A percentile compares a stretch with the other conserved stretches of the same genome.
phyloP scores from a whole-genome alignment of 176 grass and related monocot species.

The Raddia distichophylla region DNA sequence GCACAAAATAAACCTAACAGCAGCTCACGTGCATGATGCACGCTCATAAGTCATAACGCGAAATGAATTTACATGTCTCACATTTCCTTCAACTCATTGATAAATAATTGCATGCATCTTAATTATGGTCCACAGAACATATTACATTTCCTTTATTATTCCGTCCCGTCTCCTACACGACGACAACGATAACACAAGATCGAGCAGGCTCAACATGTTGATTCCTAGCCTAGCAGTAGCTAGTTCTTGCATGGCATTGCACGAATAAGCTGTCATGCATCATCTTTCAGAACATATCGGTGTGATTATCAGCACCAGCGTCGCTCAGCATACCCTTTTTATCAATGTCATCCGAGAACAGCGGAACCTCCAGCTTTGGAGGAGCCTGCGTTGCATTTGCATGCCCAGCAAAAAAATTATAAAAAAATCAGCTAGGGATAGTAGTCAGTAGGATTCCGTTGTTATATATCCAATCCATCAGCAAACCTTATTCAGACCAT shows the following conservation, averaged over 20 bases:
- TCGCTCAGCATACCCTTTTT: not conserved
- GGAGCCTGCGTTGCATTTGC: constrained; percentile 26
- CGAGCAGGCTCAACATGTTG: not conserved
- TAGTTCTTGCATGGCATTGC: not conserved
- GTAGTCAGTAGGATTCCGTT: too few relatives aligned
- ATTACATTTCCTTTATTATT: not conserved
- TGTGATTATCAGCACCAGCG: constrained; percentile 14
- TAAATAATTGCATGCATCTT: too few relatives aligned
- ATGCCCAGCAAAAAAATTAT: not conserved
- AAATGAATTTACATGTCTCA: too few relatives aligned
- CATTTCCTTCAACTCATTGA: too few relatives aligned
- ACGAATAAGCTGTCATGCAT: too few relatives aligned
- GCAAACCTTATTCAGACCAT: too few relatives aligned
- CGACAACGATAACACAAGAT: not conserved
- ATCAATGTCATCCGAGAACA: constrained; percentile 30
- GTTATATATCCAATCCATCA: too few relatives aligned
- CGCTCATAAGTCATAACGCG: too few relatives aligned
- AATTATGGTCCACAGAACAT: not conserved
- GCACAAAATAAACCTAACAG: too few relatives aligned
- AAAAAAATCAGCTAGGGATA: not conserved
- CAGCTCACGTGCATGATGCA: too few relatives aligned
- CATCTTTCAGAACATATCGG: constrained; percentile 57
- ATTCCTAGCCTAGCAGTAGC: too few relatives aligned
- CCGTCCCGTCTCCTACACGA: not conserved
- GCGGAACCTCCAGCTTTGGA: constrained; percentile 53